These are phyloP conservation scores for Claviceps sp. DNA, from an alignment of 2,329 filamentous ascomycete species.

Conservation along the genomic window DNA sequence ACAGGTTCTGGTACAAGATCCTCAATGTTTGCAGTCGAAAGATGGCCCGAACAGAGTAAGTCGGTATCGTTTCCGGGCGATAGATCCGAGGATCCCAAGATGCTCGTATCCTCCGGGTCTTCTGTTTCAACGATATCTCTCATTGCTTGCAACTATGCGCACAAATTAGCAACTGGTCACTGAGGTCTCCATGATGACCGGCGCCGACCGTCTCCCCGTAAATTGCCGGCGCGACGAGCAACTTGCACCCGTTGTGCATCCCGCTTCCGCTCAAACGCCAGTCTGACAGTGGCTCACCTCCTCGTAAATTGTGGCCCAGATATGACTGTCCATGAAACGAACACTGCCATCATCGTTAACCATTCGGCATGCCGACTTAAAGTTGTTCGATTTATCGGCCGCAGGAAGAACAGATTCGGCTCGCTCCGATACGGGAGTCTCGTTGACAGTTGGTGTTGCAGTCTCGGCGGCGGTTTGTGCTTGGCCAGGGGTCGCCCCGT, in stretches of 20 bases:
- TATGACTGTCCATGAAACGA: conserved; percentile 43
- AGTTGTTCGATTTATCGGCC: conserved; percentile 20
- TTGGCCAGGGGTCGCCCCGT: conserved; percentile 17
- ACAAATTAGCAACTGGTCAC: conserved; percentile 7
- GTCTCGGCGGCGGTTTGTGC: conserved; percentile 8
- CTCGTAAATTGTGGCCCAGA: conserved; percentile 40
- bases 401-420: conserved; percentile 14
- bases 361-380: conserved; percentile 38
- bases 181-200: neutral
- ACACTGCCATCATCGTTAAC: conserved; percentile 40
- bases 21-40: conserved; percentile 25
- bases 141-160: conserved; percentile 40
- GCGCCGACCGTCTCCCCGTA: neutral
- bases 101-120: conserved; percentile 33
- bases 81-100: conserved; percentile 33
- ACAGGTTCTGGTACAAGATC: conserved; percentile 50
- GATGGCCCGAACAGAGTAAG: conserved; percentile 31
- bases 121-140: conserved; percentile 41
- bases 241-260: neutral
- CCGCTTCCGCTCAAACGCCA: too few relatives aligned
- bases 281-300: conserved; percentile 29
- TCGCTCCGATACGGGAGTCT: conserved; percentile 14
- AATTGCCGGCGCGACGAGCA: neutral
- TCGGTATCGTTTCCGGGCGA: conserved; percentile 41
- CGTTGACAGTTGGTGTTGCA: conserved; percentile 3